Conservation (phyloP, 495 filamentous ascomycete genomes). For the Parachaetomium inaequale region DNA sequence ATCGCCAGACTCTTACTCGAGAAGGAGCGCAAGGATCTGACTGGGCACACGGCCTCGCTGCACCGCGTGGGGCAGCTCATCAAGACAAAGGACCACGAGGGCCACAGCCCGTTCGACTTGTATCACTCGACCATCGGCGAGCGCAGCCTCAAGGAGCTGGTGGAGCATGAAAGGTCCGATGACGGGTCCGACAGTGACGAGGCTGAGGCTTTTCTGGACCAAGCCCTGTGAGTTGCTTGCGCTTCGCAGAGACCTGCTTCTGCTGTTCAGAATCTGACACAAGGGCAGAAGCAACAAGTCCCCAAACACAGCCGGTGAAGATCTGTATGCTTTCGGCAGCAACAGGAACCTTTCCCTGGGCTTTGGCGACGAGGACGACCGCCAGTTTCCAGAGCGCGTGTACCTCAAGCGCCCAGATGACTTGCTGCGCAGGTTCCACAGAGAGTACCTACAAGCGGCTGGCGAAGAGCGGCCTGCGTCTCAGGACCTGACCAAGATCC, state of each 20-base stretch:
- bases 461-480: conserved; percentile 29
- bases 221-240: conserved; percentile 19
- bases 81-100: conserved; percentile 93
- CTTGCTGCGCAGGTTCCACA: conserved; percentile 65
- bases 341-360: conserved; percentile 93
- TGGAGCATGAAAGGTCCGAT: conserved; percentile 27
- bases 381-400: conserved; percentile 86
- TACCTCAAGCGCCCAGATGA: conserved; percentile 74
- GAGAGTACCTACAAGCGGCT: conserved; percentile 50
- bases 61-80: conserved; percentile 61
- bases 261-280: conserved; percentile 11
- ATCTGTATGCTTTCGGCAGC: conserved; percentile 88
- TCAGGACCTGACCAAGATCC: conserved; percentile 52
- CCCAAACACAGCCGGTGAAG: conserved; percentile 57
- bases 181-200: conserved; percentile 45
- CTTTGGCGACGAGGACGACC: conserved; percentile 87
- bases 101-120: conserved; percentile 89
- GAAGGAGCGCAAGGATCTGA: conserved; percentile 65
- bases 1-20: conserved; percentile 76
- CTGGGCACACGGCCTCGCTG: conserved; percentile 45
- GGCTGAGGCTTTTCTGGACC: conserved; percentile 24
- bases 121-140: conserved; percentile 78
- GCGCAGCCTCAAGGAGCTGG: conserved; percentile 37
- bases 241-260: not conserved
- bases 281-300: not conserved